phyloP scores from a whole-genome alignment of 306 rosid species.

The Senna siamea region DNA sequence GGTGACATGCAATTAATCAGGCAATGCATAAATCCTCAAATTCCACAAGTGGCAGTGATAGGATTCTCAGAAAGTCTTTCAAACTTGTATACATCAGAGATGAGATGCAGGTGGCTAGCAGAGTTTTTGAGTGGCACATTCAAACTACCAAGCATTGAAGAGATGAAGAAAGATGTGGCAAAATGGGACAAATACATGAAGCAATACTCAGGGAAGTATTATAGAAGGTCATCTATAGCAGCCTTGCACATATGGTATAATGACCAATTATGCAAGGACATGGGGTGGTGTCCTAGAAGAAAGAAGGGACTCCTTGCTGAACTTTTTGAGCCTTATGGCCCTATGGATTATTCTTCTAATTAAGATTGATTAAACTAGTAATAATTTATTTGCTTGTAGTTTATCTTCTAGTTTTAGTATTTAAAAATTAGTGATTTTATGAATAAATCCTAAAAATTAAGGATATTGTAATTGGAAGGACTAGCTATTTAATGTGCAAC shows the following conservation, averaged over 20 bases:
- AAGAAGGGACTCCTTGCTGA: constrained; percentile 54
- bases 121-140: constrained; percentile 54
- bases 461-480: too few species aligned
- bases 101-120: constrained; percentile 57
- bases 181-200: constrained; percentile 48
- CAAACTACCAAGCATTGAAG: constrained; percentile 52
- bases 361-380: too few species aligned
- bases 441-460: too few species aligned
- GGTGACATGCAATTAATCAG: constrained; percentile 7
- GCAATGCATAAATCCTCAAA: constrained; percentile 51
- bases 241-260: constrained; percentile 50
- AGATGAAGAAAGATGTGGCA: constrained; percentile 51
- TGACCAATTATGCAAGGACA: constrained; percentile 61
- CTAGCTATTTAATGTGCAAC: too few species aligned
- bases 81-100: constrained; percentile 57
- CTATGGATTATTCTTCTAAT: constrained; percentile 46
- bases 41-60: constrained; percentile 61
- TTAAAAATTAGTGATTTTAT: too few species aligned
- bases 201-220: constrained; percentile 40
- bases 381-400: too few species aligned
- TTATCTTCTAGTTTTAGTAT: too few species aligned
- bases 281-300: constrained; percentile 56
- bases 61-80: constrained; percentile 63
- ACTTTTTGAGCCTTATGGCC: constrained; percentile 57
- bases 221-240: constrained; percentile 48